Conservation (phyloP, 1,139 yeast genomes). For the Geotrichum armillariae region DNA sequence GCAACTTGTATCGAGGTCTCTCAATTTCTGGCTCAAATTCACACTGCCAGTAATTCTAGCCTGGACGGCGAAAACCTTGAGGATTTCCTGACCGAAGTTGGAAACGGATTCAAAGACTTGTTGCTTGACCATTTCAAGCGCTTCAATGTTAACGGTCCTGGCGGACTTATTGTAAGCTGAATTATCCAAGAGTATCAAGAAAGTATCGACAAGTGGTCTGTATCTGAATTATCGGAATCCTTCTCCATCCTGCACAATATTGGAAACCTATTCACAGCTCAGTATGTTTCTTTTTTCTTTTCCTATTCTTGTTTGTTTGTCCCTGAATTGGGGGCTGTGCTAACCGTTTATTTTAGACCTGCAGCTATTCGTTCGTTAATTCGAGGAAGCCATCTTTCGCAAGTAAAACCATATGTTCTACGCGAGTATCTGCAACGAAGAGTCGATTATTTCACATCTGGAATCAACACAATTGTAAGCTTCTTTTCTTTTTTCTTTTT, state of each 20-base stretch:
- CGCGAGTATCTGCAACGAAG: constrained; percentile 72
- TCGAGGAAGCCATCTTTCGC: constrained; percentile 76
- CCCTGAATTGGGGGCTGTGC: constrained; percentile 45
- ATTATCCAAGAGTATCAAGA: constrained; percentile 81
- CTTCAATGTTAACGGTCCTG: constrained; percentile 73
- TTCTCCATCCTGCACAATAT: constrained; percentile 77
- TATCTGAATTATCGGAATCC: constrained; percentile 62
- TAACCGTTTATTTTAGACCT: constrained; percentile 37
- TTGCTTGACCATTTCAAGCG: constrained; percentile 74
- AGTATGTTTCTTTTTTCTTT: constrained; percentile 13
- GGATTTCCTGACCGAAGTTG: constrained; percentile 57
- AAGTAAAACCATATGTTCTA: constrained; percentile 63
- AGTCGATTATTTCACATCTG: constrained; percentile 48
- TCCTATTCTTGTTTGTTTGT: no score
- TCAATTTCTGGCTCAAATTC: constrained; percentile 50
- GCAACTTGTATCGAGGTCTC: constrained; percentile 61
- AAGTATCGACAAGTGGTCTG: constrained; percentile 68
- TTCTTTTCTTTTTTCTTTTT: neutral
- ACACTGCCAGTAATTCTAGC: constrained; percentile 34
- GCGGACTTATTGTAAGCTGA: constrained; percentile 81
- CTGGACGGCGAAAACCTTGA: constrained; percentile 57
- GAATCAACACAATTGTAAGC: constrained; percentile 18
- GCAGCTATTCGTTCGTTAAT: constrained; percentile 74
- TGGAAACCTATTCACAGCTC: constrained; percentile 78
- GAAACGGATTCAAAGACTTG: constrained; percentile 57